These are phyloP conservation scores for Phytophthora capsici DNA, from an alignment of 352 stramenopile species.

Conservation along the genomic window DNA sequence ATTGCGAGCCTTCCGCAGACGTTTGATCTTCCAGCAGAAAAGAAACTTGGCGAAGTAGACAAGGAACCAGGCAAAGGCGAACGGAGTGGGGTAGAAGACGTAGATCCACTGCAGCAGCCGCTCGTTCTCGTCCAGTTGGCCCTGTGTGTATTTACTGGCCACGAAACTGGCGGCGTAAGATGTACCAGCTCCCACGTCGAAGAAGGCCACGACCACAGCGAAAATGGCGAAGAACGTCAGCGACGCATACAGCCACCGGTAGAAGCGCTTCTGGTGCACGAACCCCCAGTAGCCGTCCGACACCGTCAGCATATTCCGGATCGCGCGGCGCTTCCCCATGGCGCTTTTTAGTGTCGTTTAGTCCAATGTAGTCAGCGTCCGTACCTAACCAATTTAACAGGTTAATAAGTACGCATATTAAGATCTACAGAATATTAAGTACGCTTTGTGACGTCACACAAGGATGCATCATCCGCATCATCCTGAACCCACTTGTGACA, in stretches of 20 bases:
- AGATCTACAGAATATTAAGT: conserved; percentile 3
- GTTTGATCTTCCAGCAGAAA: conserved; percentile 79
- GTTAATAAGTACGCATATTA: no score
- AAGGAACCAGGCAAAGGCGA: conserved; percentile 71
- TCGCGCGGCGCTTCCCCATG: conserved; percentile 70
- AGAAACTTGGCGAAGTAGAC: conserved; percentile 87
- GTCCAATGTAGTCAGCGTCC: conserved; percentile 11
- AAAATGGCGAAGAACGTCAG: conserved; percentile 83
- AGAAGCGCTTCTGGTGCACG: conserved; percentile 78
- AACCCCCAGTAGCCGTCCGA: conserved; percentile 84
- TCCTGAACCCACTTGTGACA: neutral
- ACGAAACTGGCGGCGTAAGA: conserved; percentile 55
- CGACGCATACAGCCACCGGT: conserved; percentile 71
- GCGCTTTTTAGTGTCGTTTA: no score
- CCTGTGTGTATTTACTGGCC: conserved; percentile 56
- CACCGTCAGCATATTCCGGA: conserved; percentile 74
- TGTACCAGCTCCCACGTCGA: conserved; percentile 68
- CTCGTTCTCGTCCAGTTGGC: conserved; percentile 75
- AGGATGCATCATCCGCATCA: conserved; percentile 1
- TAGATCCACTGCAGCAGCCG: conserved; percentile 79
- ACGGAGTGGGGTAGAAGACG: conserved; percentile 73
- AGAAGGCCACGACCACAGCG: conserved; percentile 78
- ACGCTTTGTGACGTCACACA: conserved; percentile 22
- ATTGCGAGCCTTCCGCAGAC: conserved; percentile 74
- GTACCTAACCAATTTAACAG: neutral